Percentiles rank a stretch among this genome's conserved stretches.
These are phyloP conservation scores for Quercus wislizeni DNA, from an alignment of 306 rosid genomes.

Conservation along the genomic window DNA sequence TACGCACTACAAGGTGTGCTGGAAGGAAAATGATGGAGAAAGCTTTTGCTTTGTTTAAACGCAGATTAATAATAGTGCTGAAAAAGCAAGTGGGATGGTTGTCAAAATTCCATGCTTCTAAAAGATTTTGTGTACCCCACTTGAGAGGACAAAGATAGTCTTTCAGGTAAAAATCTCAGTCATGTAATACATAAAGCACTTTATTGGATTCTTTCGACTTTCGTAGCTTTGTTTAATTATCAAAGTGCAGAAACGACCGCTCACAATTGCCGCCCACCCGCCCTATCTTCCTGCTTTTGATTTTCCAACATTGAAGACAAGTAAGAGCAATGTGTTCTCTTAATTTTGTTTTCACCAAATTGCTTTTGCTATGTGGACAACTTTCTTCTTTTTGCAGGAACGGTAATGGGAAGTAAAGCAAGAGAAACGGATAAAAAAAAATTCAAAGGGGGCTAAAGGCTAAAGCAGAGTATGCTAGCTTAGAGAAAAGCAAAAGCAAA, in stretches of 20 bases:
- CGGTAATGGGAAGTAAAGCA: conserved; percentile 13
- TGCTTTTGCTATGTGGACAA: neutral
- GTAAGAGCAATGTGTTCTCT: neutral
- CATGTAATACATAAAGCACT: conserved; percentile 18
- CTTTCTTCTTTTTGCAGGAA: conserved; percentile 9
- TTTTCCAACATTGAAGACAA: neutral
- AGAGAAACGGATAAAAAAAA: conserved; percentile 7
- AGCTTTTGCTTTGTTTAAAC: conserved; percentile 34
- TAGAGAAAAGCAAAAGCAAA: conserved; percentile 37
- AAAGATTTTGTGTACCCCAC: conserved; percentile 25
- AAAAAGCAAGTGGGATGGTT: conserved; percentile 20
- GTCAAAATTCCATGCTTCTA: conserved; percentile 37
- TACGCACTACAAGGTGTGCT: conserved; percentile 8
- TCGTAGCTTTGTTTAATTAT: conserved; percentile 4
- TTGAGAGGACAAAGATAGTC: conserved; percentile 49
- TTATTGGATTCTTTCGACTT: conserved; percentile 40
- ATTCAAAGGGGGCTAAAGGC: conserved; percentile 30
- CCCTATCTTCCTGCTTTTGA: neutral
- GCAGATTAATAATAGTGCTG: conserved; percentile 17
- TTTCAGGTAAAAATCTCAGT: conserved; percentile 23
- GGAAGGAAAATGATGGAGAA: conserved; percentile 19
- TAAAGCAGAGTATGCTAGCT: conserved; percentile 1
- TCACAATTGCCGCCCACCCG: conserved; percentile 7
- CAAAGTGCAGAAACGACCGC: neutral
- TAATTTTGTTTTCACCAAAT: neutral